Conservation (phyloP, 805 yeast species). For the Starmerella floricola region DNA sequence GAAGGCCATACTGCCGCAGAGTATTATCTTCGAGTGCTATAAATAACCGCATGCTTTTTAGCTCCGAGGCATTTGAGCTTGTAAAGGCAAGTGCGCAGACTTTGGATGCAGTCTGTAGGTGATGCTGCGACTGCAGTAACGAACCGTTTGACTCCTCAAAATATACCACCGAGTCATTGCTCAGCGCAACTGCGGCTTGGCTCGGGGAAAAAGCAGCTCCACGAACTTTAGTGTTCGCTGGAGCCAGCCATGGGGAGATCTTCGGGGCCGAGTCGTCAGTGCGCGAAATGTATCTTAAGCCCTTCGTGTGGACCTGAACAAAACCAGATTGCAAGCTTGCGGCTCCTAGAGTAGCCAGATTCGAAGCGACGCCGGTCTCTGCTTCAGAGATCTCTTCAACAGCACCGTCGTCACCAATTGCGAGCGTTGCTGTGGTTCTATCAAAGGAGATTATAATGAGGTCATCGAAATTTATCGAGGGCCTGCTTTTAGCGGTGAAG, state of each 20-base stretch:
- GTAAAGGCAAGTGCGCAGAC: constrained; percentile 37
- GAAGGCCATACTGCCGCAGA: constrained; percentile 36
- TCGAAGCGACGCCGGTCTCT: constrained; percentile 47
- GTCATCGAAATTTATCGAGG: constrained; percentile 41
- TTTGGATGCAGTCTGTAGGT: constrained; percentile 35
- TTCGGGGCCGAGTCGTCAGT: constrained; percentile 17
- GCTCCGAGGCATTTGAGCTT: constrained; percentile 30
- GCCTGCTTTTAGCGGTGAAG: constrained; percentile 47
- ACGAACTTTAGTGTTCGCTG: constrained; percentile 55
- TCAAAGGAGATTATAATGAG: constrained; percentile 54
- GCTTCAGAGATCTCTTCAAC: constrained; percentile 51
- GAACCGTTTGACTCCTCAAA: constrained; percentile 66
- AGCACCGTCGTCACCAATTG: constrained; percentile 53
- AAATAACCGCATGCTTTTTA: constrained; percentile 47
- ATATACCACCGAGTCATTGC: constrained; percentile 65
- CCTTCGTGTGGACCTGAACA: constrained; percentile 61
- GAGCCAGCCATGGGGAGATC: constrained; percentile 70
- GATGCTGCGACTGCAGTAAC: constrained; percentile 57
- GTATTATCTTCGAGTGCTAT: constrained; percentile 64
- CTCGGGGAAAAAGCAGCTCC: constrained; percentile 50
- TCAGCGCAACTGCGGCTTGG: constrained; percentile 60
- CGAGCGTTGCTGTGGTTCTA: constrained; percentile 54
- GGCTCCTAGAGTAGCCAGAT: constrained; percentile 52
- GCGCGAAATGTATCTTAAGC: constrained; percentile 45
- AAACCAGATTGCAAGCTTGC: constrained; percentile 58